These are phyloP conservation scores for Chrysochromulina parva DNA, from an alignment of 78 protist species.

Conservation along the genomic window DNA sequence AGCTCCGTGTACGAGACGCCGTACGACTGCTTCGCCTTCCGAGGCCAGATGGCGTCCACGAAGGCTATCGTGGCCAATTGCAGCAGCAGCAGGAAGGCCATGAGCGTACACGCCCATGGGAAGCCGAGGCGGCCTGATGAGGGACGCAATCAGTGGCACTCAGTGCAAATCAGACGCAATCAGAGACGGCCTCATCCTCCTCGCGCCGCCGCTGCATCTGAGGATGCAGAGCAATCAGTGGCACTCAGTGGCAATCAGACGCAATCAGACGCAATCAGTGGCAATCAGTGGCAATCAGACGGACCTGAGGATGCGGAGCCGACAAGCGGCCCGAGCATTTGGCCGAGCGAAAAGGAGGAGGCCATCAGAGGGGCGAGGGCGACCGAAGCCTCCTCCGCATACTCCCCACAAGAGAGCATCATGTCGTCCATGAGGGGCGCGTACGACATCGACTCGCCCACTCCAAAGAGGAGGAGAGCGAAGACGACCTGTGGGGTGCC, in stretches of 20 bases:
- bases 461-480: neutral
- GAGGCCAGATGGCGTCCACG: too few species aligned
- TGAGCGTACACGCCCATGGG: conserved; percentile 1
- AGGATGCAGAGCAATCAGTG: too few species aligned
- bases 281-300: neutral
- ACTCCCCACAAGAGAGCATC: neutral
- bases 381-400: neutral
- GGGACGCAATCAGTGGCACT: too few species aligned
- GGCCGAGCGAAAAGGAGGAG: neutral
- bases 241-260: too few species aligned
- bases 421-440: conserved; percentile 20
- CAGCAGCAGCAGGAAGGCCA: neutral
- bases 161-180: too few species aligned
- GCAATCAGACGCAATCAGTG: neutral
- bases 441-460: neutral
- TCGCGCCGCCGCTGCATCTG: too few species aligned
- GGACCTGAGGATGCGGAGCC: neutral
- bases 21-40: too few species aligned
- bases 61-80: neutral
- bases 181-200: too few species aligned
- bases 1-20: too few species aligned
- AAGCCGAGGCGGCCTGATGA: neutral
- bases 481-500: neutral
- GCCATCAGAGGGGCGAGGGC: neutral
- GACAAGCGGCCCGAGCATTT: neutral